Base-by-base conservation (phyloP, 257 asterid species). In the Solanum etuberosum region DNA sequence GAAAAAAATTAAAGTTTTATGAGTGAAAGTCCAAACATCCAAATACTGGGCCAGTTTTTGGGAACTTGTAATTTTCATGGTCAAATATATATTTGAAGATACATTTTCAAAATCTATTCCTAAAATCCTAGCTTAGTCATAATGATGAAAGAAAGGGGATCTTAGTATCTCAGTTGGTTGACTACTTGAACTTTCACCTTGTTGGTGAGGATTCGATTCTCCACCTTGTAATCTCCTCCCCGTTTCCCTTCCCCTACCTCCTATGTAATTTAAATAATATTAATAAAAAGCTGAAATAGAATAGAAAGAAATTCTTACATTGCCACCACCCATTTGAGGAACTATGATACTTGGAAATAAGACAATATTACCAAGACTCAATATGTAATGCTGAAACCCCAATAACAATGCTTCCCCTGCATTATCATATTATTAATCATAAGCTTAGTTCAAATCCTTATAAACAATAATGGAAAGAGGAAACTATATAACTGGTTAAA, bases 321-420 rank as follows among this genome's bases (percentile, higher is more conserved):
- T 91, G 74, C 87, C 89, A 14, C 98, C 99, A 65, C 98, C 99
- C 98, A 96, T 96, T 85, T 89, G 92, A 25, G 97, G 95, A 82
- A 94, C 94, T 32, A 93, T 65, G 48, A 94, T 59, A 27, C 92
- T 92, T 40, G 99, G 96, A 88, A 96, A 93, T 65, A 95, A 86
- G 65, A 92, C 98, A 43, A 87, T 87, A 48, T 94, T 92, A 78
- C 98, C 98, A 57, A 95, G 94, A 70, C 93, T 90, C 51, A 95
- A 86, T 65, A 95, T 51, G 90, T 91, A 96, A 90, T 96, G 99
- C 76, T 96, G 98, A 89, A 96, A 95, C 2, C 98, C 98, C 93
- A 96, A 88, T 83, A 89, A 18, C 16, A 95, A 18, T 70, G 95
- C 87, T 76, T 94, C 96, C 59, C 90, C 99, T 96, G 94, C 89